These are phyloP conservation scores for Aspergillus asperescens DNA, from an alignment of 495 filamentous ascomycete genomes.

Conservation along the genomic window DNA sequence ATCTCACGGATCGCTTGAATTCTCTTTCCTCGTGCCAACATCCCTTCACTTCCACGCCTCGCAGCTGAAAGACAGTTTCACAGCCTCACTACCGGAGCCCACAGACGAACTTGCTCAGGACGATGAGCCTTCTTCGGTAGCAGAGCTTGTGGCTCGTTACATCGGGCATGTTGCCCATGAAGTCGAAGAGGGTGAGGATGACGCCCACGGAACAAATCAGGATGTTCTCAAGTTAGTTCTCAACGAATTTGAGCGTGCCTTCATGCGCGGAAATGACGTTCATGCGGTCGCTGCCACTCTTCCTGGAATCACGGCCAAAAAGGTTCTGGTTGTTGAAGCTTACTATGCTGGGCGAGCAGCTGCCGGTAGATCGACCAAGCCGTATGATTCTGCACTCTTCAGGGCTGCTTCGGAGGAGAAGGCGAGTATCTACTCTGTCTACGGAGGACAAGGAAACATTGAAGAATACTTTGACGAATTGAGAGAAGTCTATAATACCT, in stretches of 20 bases:
- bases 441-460: slow-evolving; percentile 98
- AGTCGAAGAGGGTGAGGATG: slow-evolving; percentile 87
- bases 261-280: slow-evolving; percentile 91
- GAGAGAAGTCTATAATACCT: slow-evolving; percentile 81
- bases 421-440: slow-evolving; percentile 82
- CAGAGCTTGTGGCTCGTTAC: slow-evolving; percentile 87
- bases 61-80: slow-evolving; percentile 83
- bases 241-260: slow-evolving; percentile 92
- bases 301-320: slow-evolving; percentile 84
- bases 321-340: slow-evolving; percentile 74
- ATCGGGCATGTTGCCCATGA: slow-evolving; percentile 82
- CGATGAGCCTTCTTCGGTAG: slow-evolving; percentile 89
- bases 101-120: slow-evolving; percentile 97
- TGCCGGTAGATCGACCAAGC: slow-evolving; percentile 71
- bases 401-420: slow-evolving; percentile 75
- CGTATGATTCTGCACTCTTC: slow-evolving; percentile 89
- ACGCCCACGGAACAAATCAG: slow-evolving; percentile 72
- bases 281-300: slow-evolving; percentile 81
- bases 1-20: slow-evolving; percentile 88
- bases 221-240: slow-evolving; percentile 84
- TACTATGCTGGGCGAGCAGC: slow-evolving; percentile 89
- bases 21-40: slow-evolving; percentile 90
- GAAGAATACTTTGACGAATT: slow-evolving; percentile 99
- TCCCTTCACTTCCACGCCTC: slow-evolving; percentile 92
- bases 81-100: slow-evolving; percentile 72